phyloP scores from a whole-genome alignment of 371 early-diverging fungal species.

The Rhizopus microsporus region DNA sequence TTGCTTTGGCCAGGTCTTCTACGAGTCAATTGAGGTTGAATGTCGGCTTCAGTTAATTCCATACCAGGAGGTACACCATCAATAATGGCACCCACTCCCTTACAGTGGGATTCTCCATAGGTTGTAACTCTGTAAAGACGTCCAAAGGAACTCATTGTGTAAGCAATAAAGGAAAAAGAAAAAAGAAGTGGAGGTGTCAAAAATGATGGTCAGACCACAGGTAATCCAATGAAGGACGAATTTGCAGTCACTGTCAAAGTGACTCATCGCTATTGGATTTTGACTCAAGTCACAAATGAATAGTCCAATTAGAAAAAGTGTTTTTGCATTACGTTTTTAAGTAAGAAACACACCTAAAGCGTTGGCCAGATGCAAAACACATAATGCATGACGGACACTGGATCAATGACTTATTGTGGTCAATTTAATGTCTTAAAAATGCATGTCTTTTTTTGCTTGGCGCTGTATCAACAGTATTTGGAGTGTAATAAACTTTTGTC shows the following conservation, averaged over 20 bases:
- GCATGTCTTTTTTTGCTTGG: too few relatives aligned
- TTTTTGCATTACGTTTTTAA: too few relatives aligned
- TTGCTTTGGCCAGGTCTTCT: slow-evolving; percentile 95
- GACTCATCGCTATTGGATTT: background rate
- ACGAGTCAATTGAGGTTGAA: slow-evolving; percentile 90
- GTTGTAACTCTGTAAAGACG: slow-evolving; percentile 87
- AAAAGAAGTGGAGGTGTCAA: slow-evolving; percentile 6
- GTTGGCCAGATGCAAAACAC: too few relatives aligned
- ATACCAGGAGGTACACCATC: slow-evolving; percentile 96
- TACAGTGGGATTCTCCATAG: slow-evolving; percentile 98
- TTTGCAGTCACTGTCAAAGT: slow-evolving; percentile 1
- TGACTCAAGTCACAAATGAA: too few relatives aligned
- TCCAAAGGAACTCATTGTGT: slow-evolving; percentile 80
- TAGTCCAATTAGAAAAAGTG: too few relatives aligned
- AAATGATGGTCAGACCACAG: background rate
- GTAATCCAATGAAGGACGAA: background rate
- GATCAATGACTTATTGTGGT: too few relatives aligned
- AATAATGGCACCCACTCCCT: slow-evolving; percentile 95
- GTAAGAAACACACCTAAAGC: too few relatives aligned
- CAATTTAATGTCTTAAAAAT: too few relatives aligned
- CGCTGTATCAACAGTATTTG: too few relatives aligned
- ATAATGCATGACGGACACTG: too few relatives aligned
- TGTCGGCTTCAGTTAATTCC: slow-evolving; percentile 83
- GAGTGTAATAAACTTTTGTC: too few relatives aligned
- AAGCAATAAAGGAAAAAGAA: slow-evolving; percentile 11